Conservation (phyloP, 2,329 filamentous ascomycete genomes). For the Aspergillus caelatus region DNA sequence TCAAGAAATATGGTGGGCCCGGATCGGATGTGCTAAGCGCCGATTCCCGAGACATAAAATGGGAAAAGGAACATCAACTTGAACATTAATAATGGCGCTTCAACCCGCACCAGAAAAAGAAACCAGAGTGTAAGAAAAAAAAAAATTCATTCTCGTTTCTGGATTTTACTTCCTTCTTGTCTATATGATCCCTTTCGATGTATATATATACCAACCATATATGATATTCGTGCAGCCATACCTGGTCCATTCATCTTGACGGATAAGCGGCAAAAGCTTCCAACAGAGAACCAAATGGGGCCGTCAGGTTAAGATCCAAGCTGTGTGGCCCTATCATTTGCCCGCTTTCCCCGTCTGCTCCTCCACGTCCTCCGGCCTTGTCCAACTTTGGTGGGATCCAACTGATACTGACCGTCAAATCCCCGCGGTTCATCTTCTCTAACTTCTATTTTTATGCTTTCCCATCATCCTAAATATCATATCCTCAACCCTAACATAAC, state of each 20-base stretch:
- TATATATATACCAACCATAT: not conserved
- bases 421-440: not conserved
- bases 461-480: not conserved
- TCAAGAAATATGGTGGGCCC: not conserved
- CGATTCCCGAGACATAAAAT: not conserved
- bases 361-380: slow-evolving; percentile 1
- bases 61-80: not conserved
- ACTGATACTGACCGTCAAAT: not conserved
- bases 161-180: not conserved
- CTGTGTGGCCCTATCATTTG: slow-evolving; percentile 3
- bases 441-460: not conserved
- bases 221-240: not conserved
- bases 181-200: not conserved
- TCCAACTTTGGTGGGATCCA: not conserved
- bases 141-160: not conserved
- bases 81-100: not conserved
- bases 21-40: not conserved
- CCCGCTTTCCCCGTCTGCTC: not conserved
- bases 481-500: not conserved
- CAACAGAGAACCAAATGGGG: slow-evolving; percentile 4
- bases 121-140: not conserved
- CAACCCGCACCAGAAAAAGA: not conserved
- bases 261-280: not conserved
- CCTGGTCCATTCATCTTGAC: not conserved
- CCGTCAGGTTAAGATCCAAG: not conserved